These are phyloP conservation scores for Eutypella sp. DNA, from an alignment of 2,329 filamentous ascomycete genomes.

Conservation along the genomic window DNA sequence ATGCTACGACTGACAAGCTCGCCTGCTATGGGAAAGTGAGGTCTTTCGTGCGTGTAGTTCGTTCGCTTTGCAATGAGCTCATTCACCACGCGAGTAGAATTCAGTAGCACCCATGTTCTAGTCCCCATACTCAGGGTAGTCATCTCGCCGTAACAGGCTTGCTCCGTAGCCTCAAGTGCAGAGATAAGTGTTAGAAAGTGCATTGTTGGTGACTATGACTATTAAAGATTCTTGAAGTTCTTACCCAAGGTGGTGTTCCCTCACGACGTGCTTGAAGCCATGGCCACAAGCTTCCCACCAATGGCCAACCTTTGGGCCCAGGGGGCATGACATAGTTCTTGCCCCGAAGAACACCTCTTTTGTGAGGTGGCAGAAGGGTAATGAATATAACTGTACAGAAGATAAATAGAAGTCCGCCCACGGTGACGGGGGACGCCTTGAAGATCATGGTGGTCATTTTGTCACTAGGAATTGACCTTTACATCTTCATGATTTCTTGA, in stretches of 20 bases:
- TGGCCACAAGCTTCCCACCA: conserved; percentile 9
- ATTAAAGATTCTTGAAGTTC: too few species aligned
- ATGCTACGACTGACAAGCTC: conserved; percentile 26
- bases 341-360: too few species aligned
- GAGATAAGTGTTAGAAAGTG: too few species aligned
- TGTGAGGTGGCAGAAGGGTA: too few species aligned
- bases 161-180: conserved; percentile 6
- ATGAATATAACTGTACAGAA: too few species aligned
- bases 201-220: too few species aligned
- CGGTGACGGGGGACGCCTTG: too few species aligned
- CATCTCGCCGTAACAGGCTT: conserved; percentile 11
- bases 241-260: too few species aligned
- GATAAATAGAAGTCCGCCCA: too few species aligned
- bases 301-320: conserved; percentile 7
- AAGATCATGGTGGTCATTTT: too few species aligned
- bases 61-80: conserved; percentile 30
- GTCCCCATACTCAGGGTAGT: conserved; percentile 14
- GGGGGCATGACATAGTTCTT: conserved; percentile 8
- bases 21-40: conserved; percentile 28
- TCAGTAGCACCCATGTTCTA: conserved; percentile 31
- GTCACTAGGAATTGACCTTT: too few species aligned
- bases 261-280: conserved; percentile 9
- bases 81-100: conserved; percentile 26
- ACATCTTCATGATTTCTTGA: too few species aligned
- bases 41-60: conserved; percentile 27